Base-by-base conservation (phyloP, 805 yeast species). In the Cyberlindnera petersonii region DNA sequence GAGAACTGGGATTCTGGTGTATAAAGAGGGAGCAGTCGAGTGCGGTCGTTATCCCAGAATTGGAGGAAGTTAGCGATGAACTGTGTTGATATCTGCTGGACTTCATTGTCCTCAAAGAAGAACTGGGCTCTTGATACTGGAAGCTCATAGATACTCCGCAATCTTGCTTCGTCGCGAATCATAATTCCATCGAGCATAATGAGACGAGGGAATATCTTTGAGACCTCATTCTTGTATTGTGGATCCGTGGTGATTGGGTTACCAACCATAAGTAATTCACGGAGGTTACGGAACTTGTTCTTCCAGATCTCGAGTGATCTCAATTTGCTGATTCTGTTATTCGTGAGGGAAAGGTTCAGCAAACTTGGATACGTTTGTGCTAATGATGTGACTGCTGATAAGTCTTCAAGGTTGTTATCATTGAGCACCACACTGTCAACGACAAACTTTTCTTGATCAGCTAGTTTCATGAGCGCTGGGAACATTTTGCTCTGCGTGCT, bases 1-100 rank as follows among this genome's bases (percentile, higher is more conserved):
- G 97, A 88, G 53, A 93, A 91, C 56, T 83, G 86, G 0, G 97
- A 86, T 53, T 82, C 83, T 33, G 75, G 74, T 37, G 93, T 86
- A 58, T 93, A 93, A 22, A 93, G 66, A 30, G 74, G 71, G 59
- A 82, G 58, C 34, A 93, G 66, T 40, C 82, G 89, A 9, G 69
- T 53, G 43, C 98, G 68, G 55, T 85, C 79, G 6, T 72, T 52
- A 64, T 93, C 98, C 95, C 95, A 93, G 34, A 82, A 64, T 38
- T 79, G 77, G 42, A 85, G 66, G 60, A 75, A 93, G 48, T 85
- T 82, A 21, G 86, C 62, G 6, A 89, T 67, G 59, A 93, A 93
- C 52, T 73, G 78, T n/a, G 88, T 79, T 6, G 93, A 79, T 22
- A 84, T 64, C 19, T 69, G 66, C 46, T 84, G 87, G 23, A 87